phyloP scores from a whole-genome alignment of 306 rosid species.

The Alnus rubra region DNA sequence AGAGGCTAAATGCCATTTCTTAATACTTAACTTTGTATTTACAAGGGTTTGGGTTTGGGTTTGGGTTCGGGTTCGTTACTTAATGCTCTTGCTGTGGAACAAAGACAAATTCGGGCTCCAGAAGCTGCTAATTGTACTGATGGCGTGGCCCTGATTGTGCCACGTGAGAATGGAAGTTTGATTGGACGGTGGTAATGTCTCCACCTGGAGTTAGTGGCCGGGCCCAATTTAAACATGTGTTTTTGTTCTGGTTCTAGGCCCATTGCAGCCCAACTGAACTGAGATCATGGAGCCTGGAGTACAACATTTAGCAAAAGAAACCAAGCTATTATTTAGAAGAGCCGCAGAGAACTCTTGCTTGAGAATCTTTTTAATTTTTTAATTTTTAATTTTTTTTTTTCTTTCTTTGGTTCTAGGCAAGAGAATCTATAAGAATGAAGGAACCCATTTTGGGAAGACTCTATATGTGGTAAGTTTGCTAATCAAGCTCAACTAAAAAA shows the following conservation, averaged over 20 bases:
- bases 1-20: constrained; percentile 55
- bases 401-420: too few species aligned
- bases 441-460: not conserved
- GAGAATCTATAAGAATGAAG: not conserved
- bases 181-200: not conserved
- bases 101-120: not conserved
- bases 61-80: constrained; percentile 20
- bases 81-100: constrained; percentile 16
- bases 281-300: not conserved
- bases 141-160: not conserved
- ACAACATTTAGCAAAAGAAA: not conserved
- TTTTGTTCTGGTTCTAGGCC: not conserved
- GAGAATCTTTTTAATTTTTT: not conserved
- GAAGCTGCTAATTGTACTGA: not conserved
- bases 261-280: not conserved
- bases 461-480: too few species aligned
- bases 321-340: not conserved
- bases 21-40: not conserved
- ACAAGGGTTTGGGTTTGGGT: not conserved
- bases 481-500: not conserved
- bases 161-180: not conserved
- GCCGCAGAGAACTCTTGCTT: not conserved
- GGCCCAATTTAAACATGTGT: too few species aligned
- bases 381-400: too few species aligned
- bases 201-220: not conserved